Conservation (phyloP, 352 stramenopile species). For the Pythium phragmiticola region DNA sequence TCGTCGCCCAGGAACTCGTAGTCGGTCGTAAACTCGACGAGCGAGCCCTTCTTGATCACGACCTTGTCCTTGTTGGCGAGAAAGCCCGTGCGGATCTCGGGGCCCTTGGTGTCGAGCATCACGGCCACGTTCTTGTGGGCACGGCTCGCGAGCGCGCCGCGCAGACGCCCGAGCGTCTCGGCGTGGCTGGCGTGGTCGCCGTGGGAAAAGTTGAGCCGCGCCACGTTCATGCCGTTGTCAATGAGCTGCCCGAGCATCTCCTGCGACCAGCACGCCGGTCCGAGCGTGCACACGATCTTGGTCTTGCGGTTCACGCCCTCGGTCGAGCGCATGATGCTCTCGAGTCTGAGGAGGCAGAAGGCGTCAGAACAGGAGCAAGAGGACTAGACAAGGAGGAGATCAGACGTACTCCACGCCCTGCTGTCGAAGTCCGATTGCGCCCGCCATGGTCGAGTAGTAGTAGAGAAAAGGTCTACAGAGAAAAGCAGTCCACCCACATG, state of each 20-base stretch:
- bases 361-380: background rate
- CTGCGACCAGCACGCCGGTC: slow-evolving; percentile 92
- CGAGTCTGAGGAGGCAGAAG: slow-evolving; percentile 31
- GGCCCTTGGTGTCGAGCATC: slow-evolving; percentile 96
- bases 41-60: slow-evolving; percentile 56
- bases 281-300: slow-evolving; percentile 92
- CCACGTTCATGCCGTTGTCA: slow-evolving; percentile 95
- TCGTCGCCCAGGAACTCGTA: slow-evolving; percentile 85
- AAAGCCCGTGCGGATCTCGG: slow-evolving; percentile 95
- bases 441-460: slow-evolving; percentile 31
- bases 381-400: background rate
- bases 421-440: slow-evolving; percentile 45
- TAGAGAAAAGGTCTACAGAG: slow-evolving; percentile 2
- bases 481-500: background rate
- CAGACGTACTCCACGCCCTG: slow-evolving; percentile 43
- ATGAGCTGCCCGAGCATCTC: slow-evolving; percentile 89
- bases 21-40: slow-evolving; percentile 72
- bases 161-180: slow-evolving; percentile 66
- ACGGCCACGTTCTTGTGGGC: slow-evolving; percentile 87
- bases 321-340: slow-evolving; percentile 51
- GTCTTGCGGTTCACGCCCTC: slow-evolving; percentile 73
- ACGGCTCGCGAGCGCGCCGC: slow-evolving; percentile 54
- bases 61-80: slow-evolving; percentile 59
- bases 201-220: slow-evolving; percentile 99
- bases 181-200: slow-evolving; percentile 91